Base-by-base conservation (phyloP, 2,329 filamentous ascomycete genomes). In the Periconia sp. region DNA sequence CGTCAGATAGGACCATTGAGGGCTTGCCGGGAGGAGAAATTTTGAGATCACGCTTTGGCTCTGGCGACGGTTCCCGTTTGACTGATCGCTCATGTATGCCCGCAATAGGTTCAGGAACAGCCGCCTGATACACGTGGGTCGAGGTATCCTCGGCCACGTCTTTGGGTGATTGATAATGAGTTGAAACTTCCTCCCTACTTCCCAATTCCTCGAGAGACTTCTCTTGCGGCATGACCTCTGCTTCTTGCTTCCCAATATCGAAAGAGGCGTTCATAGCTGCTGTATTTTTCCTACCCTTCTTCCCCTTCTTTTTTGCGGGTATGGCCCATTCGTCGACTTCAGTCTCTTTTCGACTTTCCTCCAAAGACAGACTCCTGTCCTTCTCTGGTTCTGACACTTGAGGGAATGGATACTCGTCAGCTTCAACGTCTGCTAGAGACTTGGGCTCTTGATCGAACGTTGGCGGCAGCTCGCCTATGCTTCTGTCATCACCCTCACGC, bases 251-350 rank as follows among this genome's bases (percentile, higher is more conserved):
- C 15, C 43, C 24, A 24, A 23, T 19, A 9, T 33, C 48, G 17
- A 29, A 23, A 16, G 8, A 58, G 57, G 61, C 66, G 60, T 23
- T 36, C 18, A 38, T 56, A n/a, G n/a, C n/a, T 7, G 39, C 52
- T 46, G 62, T 62, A 16, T 53, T 57, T 29, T 65, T 68, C 41
- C 65, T 70, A 50, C 65, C 69, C 43, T 62, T 63, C 39, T 57
- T 60, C 19, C 65, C 73, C 51, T 77, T 79, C 55, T 75, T 72
- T 48, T 72, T 75, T 42, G 61, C 59, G 36, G 73, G 66, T 25
- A 65, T 50, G 6, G 68, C 66, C 48, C 56, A 61, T 18, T 61
- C 59, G 23, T 52, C 51, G 21, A 55, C 54, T 15, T 56, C 53
- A n/a, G n/a, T n/a, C n/a, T n/a, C n/a, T n/a, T n/a, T n/a, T n/a